These are phyloP conservation scores for Cutaneotrichosporon cutaneum DNA, from an alignment of 1,284 basidiomycete species.

Conservation along the genomic window DNA sequence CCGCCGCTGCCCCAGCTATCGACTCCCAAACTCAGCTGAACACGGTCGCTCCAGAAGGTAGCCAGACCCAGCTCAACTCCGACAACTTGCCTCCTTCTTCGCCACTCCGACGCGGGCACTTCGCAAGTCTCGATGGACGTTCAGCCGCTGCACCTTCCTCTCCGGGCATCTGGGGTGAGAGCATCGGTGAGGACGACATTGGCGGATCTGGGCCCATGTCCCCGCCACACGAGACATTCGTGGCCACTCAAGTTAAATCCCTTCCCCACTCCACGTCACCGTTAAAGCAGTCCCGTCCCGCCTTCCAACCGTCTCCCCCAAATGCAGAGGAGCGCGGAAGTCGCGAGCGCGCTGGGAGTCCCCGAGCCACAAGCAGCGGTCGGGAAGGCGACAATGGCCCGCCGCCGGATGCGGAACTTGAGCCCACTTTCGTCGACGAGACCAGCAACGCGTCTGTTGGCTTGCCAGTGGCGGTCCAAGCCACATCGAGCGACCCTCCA, in stretches of 20 bases:
- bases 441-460: not conserved
- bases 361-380: not conserved
- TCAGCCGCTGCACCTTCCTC: not conserved
- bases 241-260: conserved; percentile 6
- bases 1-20: not conserved
- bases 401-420: not conserved
- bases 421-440: conserved; percentile 2
- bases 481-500: not conserved
- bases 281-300: not conserved
- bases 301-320: not conserved
- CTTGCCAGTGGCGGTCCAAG: not conserved
- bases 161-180: not conserved
- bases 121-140: not conserved
- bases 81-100: conserved; percentile 3
- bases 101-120: not conserved
- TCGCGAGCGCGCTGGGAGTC: not conserved
- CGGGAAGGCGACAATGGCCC: not conserved
- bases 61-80: conserved; percentile 9
- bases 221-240: conserved; percentile 3
- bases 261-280: not conserved
- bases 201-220: not conserved
- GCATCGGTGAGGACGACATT: conserved; percentile 2
- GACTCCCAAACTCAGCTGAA: conserved; percentile 1
- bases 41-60: not conserved
- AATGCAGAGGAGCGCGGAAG: not conserved